Conservation (phyloP, 2,329 filamentous ascomycete genomes). For the Aspergillus brasiliensis region DNA sequence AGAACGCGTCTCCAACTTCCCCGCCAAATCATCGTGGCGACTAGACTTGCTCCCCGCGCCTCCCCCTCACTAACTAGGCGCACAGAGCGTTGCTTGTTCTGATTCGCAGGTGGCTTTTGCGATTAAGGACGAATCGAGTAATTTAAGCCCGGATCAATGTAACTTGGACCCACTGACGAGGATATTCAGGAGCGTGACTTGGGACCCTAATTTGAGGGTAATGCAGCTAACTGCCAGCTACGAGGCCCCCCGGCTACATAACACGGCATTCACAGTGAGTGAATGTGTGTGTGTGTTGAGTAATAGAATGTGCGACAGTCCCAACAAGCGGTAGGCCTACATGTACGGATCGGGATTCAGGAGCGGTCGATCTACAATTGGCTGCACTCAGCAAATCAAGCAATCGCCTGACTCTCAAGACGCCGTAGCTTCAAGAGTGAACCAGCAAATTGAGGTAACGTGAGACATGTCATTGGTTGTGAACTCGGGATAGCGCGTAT, state of each 20-base stretch:
- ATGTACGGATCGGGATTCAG: not conserved
- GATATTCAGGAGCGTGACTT: slow-evolving; percentile 15
- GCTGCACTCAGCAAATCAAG: not conserved
- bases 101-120: slow-evolving; percentile 8
- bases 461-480: not conserved
- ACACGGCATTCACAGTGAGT: not conserved
- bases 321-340: not conserved
- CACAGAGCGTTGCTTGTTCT: slow-evolving; percentile 8
- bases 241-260: not conserved
- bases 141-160: slow-evolving; percentile 8
- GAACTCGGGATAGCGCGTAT: not conserved
- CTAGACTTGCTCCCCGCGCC: slow-evolving; percentile 8
- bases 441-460: not conserved
- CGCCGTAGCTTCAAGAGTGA: not conserved
- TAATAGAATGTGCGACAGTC: not conserved
- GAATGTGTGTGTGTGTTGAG: not conserved
- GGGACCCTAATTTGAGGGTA: slow-evolving; percentile 4
- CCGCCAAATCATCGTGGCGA: slow-evolving; percentile 11
- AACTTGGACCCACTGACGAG: slow-evolving; percentile 20
- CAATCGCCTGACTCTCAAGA: not conserved
- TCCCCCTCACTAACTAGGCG: slow-evolving; percentile 2
- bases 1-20: slow-evolving; percentile 7
- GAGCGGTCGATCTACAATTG: not conserved
- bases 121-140: not conserved
- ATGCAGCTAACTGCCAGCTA: slow-evolving; percentile 5